Evolutionary conservation across 148 eudicot species (phyloP), one percentile per base, ranked within the genome.

Genomic region (Chenopodium berlandieri): DNA sequence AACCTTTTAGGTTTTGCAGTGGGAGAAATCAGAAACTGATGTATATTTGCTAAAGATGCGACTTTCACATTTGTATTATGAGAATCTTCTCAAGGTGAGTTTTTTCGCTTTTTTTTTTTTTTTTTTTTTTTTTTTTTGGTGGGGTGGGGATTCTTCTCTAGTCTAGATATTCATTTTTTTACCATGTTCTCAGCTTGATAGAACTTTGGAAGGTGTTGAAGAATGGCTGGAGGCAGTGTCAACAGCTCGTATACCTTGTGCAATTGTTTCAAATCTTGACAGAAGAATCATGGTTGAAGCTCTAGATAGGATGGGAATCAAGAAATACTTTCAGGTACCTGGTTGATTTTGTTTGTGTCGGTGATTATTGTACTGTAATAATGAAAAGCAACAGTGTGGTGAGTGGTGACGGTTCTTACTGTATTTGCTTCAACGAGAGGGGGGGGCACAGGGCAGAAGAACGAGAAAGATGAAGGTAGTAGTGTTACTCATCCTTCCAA

Each of bases 141-240:
- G 23, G 25, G 31, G 70, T n/a, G 22, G 9, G 44, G 40, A 11
- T 16, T 74, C 47, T 79, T 31, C 32, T 46, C 32, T 46, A 73
- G 3, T 67, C 62, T 60, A 52, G 72, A 11, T 80, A 54, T 54
- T 75, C 32, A 82, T 56, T 75, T 46, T 77, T 63, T 56, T 22
- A 13, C 34, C 34, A 9, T 73, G n/a, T 80, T 75, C 81, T 89
- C 85, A 95, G 98, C 90, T 89, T 79, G 90, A 93, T 73, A 91
- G 88, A 79, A 97, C 99, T 4, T 78, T 92, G 84, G 92, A 93
- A 73, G 99, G 99, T 16, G 70, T 95, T 71, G 87, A 86, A 83
- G 97, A 95, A 79, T 95, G 99, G 99, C 88, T 95, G 84, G 97
- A 92, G 82, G 97, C 97, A 58, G 86, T 95, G 66, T 90, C 91